phyloP scores from a whole-genome alignment of 306 rosid species.

The Lablab purpureus region DNA sequence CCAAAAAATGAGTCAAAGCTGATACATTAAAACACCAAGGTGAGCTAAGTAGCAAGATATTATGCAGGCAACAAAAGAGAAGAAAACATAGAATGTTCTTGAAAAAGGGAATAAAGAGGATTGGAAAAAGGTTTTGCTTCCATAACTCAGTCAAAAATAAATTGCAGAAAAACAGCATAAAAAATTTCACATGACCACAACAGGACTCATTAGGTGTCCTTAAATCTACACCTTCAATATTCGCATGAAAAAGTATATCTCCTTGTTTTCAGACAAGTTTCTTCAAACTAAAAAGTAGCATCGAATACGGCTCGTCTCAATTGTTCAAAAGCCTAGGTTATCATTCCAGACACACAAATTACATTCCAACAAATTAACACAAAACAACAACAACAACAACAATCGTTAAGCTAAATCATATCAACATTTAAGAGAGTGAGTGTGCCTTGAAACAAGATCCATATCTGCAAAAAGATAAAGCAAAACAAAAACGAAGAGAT shows the following conservation, averaged over 20 bases:
- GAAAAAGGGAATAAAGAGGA: no score
- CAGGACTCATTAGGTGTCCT: background rate
- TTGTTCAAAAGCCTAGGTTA: background rate
- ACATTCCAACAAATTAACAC: background rate
- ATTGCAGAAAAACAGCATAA: background rate
- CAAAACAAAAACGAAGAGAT: background rate
- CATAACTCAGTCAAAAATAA: background rate
- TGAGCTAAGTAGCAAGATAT: slow-evolving; percentile 25
- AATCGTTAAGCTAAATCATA: background rate
- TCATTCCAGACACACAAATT: background rate
- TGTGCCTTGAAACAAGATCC: background rate
- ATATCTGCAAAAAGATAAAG: background rate
- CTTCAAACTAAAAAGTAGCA: background rate
- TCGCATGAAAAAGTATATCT: no score
- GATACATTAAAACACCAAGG: slow-evolving; percentile 2
- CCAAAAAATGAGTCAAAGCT: slow-evolving; percentile 34
- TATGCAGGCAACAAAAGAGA: background rate
- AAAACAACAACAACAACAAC: background rate
- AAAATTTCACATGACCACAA: background rate
- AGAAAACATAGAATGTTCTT: no score
- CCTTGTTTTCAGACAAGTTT: background rate
- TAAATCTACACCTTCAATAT: background rate
- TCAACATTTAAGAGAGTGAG: background rate
- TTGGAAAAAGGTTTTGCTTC: no score
- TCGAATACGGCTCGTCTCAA: background rate